Conservation (phyloP, 2,329 filamentous ascomycete species). For the Aspergillus ustus region DNA sequence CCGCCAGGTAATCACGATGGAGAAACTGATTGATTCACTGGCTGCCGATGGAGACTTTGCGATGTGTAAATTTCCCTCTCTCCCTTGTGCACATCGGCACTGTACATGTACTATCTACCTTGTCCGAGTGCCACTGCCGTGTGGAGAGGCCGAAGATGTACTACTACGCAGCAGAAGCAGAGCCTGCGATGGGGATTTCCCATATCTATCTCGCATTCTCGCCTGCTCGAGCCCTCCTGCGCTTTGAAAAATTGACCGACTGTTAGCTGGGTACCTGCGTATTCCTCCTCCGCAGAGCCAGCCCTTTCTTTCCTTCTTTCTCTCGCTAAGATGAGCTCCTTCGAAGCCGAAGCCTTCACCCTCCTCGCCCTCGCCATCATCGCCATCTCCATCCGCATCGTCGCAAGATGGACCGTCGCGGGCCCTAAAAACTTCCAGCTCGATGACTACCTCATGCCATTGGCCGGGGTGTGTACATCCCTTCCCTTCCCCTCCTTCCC, state of each 20-base stretch:
- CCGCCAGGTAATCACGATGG: not conserved
- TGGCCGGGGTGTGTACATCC: slow-evolving; percentile 51
- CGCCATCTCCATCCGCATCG: slow-evolving; percentile 57
- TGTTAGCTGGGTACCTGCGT: not conserved
- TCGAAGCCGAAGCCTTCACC: slow-evolving; percentile 54
- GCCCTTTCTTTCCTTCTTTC: not conserved
- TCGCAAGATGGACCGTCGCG: slow-evolving; percentile 53
- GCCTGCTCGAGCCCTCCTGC: too few relatives aligned
- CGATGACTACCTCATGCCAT: slow-evolving; percentile 65
- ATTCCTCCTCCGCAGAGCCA: not conserved
- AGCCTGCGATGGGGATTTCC: not conserved
- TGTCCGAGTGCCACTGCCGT: not conserved
- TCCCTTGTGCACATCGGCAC: not conserved
- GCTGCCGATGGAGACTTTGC: not conserved
- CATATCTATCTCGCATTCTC: not conserved
- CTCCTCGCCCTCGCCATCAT: slow-evolving; percentile 56
- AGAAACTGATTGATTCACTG: not conserved
- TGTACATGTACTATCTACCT: not conserved
- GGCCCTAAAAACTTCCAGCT: slow-evolving; percentile 57
- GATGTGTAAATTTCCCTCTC: not conserved
- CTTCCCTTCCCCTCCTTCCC: not conserved
- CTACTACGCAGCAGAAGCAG: not conserved
- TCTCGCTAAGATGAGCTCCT: slow-evolving; percentile 34
- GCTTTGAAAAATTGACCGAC: not conserved
- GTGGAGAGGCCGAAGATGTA: not conserved